Conservation (phyloP, 768 basidiomycete species). For the Collybia mongolica region DNA sequence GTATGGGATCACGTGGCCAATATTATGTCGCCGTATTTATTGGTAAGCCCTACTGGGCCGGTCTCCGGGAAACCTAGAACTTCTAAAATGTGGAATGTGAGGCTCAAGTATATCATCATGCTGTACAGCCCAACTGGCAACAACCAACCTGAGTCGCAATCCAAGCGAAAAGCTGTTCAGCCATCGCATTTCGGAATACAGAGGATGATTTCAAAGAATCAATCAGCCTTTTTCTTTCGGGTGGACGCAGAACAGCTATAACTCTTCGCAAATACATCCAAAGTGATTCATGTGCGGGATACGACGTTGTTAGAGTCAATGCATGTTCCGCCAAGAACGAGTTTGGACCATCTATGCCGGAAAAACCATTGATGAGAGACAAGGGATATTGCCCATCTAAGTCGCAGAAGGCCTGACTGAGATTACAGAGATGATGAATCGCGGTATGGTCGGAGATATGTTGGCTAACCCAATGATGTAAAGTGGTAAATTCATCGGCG, state of each 20-base stretch:
- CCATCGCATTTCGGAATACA: neutral
- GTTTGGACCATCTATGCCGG: constrained; percentile 1
- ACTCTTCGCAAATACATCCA: constrained; percentile 57
- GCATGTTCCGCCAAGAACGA: constrained; percentile 38
- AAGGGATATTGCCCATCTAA: constrained; percentile 6
- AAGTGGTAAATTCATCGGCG: constrained; percentile 30
- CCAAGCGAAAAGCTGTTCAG: constrained; percentile 8
- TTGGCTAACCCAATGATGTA: constrained; percentile 54
- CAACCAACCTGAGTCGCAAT: too few species aligned
- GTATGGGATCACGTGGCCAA: constrained; percentile 19
- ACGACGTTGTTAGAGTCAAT: constrained; percentile 43
- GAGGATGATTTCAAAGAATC: constrained; percentile 6
- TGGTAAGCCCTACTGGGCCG: too few species aligned
- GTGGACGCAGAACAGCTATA: neutral
- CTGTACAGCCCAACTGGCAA: too few species aligned
- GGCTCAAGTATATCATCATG: neutral
- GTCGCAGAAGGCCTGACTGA: constrained; percentile 29
- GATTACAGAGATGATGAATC: constrained; percentile 48
- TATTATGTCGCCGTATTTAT: constrained; percentile 5
- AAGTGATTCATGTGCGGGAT: constrained; percentile 59
- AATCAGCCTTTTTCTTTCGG: constrained; percentile 2
- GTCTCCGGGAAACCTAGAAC: too few species aligned
- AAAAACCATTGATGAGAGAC: constrained; percentile 1
- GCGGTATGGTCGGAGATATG: constrained; percentile 72
- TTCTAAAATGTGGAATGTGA: neutral